These are phyloP conservation scores for Selaginella moellendorffii DNA, from an alignment of 75 land plant species.

Conservation along the genomic window DNA sequence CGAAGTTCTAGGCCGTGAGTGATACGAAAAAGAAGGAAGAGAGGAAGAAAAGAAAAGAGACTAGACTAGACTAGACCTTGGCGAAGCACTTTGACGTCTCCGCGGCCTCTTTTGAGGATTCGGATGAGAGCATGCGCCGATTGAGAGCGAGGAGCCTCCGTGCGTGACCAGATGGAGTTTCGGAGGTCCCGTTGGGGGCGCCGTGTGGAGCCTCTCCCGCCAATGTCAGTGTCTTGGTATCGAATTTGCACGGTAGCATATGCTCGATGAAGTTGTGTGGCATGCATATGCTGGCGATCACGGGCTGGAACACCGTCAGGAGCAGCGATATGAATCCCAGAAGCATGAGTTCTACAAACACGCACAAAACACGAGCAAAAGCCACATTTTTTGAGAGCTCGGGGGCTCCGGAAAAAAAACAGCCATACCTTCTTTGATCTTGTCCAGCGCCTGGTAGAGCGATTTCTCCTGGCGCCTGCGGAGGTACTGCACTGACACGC, in stretches of 20 bases:
- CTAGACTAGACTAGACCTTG: too few relatives aligned
- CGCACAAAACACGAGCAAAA: too few relatives aligned
- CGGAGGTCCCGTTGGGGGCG: background rate
- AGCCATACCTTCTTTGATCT: slow-evolving; percentile 46
- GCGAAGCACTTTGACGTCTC: background rate
- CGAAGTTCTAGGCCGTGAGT: too few relatives aligned
- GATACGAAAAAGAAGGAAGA: too few relatives aligned
- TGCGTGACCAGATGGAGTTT: background rate
- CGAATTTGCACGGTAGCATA: slow-evolving; percentile 45
- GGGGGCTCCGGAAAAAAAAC: too few relatives aligned
- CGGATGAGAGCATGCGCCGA: background rate
- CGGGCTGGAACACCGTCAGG: slow-evolving; percentile 46
- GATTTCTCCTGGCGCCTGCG: too few relatives aligned
- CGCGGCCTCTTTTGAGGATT: background rate
- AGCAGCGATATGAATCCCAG: slow-evolving; percentile 76
- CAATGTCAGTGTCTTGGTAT: too few relatives aligned
- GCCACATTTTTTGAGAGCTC: too few relatives aligned
- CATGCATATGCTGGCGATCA: slow-evolving; percentile 41
- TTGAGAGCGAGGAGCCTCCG: background rate
- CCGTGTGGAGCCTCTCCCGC: background rate
- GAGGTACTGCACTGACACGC: too few relatives aligned
- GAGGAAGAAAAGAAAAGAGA: too few relatives aligned
- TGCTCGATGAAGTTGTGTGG: slow-evolving; percentile 17
- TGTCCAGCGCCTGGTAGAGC: slow-evolving; percentile 60
- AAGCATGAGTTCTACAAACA: slow-evolving; percentile 80